phyloP scores from a whole-genome alignment of 2,329 filamentous ascomycete genomes.

The Pseudopithomyces maydicus region DNA sequence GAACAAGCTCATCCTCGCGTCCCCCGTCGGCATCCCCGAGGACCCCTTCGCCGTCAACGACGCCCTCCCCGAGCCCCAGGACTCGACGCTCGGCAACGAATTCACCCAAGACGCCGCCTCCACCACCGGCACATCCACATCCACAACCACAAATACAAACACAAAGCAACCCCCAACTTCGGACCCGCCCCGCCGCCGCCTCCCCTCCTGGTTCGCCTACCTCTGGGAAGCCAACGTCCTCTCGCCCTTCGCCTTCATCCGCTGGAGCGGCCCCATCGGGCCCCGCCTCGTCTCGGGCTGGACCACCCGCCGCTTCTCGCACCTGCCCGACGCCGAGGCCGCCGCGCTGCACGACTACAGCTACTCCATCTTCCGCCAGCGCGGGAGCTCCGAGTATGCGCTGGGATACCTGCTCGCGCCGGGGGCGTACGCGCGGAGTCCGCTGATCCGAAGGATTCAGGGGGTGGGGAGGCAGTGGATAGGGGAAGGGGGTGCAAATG shows the following conservation, averaged over 20 bases:
- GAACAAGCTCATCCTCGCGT: constrained; percentile 95
- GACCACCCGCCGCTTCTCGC: constrained; percentile 90
- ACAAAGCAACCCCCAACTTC: constrained; percentile 27
- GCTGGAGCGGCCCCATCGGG: constrained; percentile 85
- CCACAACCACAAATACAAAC: no score
- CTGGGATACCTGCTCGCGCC: constrained; percentile 91
- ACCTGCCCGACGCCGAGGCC: constrained; percentile 79
- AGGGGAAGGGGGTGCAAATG: no score
- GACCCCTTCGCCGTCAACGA: constrained; percentile 87
- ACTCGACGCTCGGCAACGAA: constrained; percentile 76
- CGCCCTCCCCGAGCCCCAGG: constrained; percentile 74
- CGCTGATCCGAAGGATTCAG: constrained; percentile 85
- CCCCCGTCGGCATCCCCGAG: constrained; percentile 91
- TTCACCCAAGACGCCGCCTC: constrained; percentile 74
- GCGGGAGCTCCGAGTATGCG: constrained; percentile 91
- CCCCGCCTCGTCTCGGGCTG: constrained; percentile 92
- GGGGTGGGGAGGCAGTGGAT: constrained; percentile 77
- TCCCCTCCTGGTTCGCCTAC: constrained; percentile 87
- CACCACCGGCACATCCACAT: constrained; percentile 53
- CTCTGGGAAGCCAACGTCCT: constrained; percentile 93
- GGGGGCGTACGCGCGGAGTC: constrained; percentile 86
- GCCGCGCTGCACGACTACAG: constrained; percentile 89
- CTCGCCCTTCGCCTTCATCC: constrained; percentile 89
- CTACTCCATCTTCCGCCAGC: constrained; percentile 91
- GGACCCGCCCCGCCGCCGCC: constrained; percentile 61